Conservation (phyloP, 495 filamentous ascomycete genomes). For the Penicillium taxi region DNA sequence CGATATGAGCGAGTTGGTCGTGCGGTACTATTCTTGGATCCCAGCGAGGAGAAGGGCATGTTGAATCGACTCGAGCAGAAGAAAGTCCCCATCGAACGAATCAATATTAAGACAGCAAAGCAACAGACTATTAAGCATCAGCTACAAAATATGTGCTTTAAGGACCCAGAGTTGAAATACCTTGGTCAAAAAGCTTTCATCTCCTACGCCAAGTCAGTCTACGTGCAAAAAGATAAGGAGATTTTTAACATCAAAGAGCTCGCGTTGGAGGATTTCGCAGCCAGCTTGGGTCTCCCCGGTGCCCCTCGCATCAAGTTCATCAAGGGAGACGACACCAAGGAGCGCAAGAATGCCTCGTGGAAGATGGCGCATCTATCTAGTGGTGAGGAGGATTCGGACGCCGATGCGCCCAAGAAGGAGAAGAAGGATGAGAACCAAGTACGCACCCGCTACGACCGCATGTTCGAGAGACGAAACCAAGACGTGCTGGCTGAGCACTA, state of each 20-base stretch:
- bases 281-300: constrained; percentile 79
- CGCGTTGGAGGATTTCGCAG: constrained; percentile 76
- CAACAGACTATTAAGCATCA: constrained; percentile 75
- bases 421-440: constrained; percentile 59
- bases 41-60: constrained; percentile 84
- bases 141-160: constrained; percentile 88
- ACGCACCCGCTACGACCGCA: constrained; percentile 88
- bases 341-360: constrained; percentile 76
- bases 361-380: constrained; percentile 41
- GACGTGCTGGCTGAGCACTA: constrained; percentile 92
- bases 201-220: constrained; percentile 72
- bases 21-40: constrained; percentile 86
- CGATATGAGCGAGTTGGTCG: constrained; percentile 82
- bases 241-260: constrained; percentile 75
- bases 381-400: constrained; percentile 47
- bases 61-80: constrained; percentile 72
- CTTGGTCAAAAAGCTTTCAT: constrained; percentile 93
- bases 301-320: constrained; percentile 85
- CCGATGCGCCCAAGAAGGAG: constrained; percentile 38
- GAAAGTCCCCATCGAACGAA: constrained; percentile 76
- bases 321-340: constrained; percentile 79
- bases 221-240: constrained; percentile 87
- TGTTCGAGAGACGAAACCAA: constrained; percentile 93
- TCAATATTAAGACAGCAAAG: constrained; percentile 82
- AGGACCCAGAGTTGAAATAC: constrained; percentile 90